Base-by-base conservation (phyloP, 1,139 yeast species). In the Candida sanyaensis region DNA sequence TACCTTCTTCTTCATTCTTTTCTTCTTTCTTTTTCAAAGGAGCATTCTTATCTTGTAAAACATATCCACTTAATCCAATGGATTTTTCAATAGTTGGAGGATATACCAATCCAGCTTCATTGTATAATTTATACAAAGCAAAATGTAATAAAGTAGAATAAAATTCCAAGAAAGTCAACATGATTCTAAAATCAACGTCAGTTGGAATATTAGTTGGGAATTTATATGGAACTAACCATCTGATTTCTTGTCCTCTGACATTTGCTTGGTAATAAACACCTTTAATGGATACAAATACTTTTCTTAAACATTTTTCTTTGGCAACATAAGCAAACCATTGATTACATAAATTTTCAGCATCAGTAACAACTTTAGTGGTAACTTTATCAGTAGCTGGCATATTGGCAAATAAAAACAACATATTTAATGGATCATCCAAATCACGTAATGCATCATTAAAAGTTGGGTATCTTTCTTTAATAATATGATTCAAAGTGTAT, bases 261-360 rank as follows among this genome's bases (percentile, higher is more conserved):
- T 68, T 81, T 34, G 97, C 98, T 67, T 92, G 92, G 65, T 93
- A 95, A 70, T 93, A 93, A 24, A 92, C 96, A 71, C 99, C 99
- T 69, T 95, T 93, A 64, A 93, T 93, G 46, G 97, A 88, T 33
- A 93, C 97, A 71, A 93, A 93, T 8, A 92, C 97, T 66, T 93
- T 93, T 59, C 86, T 84, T 56, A 93, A 73, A 28, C 86, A 73
- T 61, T 90, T 80, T 64, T 92, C 96, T 60, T 85, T 84, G 23
- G 98, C 92, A 54, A 93, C 87, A 64, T 78, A 93, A 1, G 98
- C 98, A 68, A 88, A 79, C 98, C 99, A 93, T 68, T 93, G 97
- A 67, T 89, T 88, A 60, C 96, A 86, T 59, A 93, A 78, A 52
- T 79, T 80, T 60, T 85, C 92, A 26, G 98, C 97, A 59, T 91